A percentile compares a stretch with the other conserved stretches of the same genome.
Evolutionary conservation across 106 monocot species (phyloP).

Genomic region (Amphibolis antarctica): DNA sequence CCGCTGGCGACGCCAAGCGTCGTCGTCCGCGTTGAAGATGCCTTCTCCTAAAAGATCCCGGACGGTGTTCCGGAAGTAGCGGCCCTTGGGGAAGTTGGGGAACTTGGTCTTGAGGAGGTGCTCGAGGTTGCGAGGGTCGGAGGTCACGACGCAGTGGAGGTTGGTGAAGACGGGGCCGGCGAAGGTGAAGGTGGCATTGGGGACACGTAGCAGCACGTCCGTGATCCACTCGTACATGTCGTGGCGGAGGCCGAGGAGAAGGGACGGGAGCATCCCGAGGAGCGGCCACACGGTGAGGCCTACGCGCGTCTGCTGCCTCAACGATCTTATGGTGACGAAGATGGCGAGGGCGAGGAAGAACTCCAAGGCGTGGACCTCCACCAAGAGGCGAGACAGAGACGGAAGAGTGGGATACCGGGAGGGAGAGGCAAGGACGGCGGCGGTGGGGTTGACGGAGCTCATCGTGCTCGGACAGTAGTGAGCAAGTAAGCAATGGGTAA

Average conservation of each 20-base stretch:
- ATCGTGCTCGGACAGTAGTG: background rate
- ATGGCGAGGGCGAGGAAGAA: conserved; percentile 44
- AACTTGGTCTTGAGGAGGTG: conserved; percentile 84
- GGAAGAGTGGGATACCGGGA: background rate
- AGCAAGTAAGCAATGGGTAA: background rate
- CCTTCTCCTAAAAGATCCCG: conserved; percentile 72
- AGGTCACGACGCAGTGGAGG: conserved; percentile 70
- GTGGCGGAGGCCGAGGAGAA: conserved; percentile 42
- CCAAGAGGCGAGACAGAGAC: conserved; percentile 10
- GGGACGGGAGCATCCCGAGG: conserved; percentile 83
- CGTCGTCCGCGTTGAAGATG: conserved; percentile 83
- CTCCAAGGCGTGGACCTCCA: conserved; percentile 47
- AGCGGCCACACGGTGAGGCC: conserved; percentile 71
- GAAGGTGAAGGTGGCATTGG: conserved; percentile 73
- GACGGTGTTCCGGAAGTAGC: conserved; percentile 52
- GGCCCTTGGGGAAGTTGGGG: conserved; percentile 73
- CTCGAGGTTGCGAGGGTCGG: conserved; percentile 88
- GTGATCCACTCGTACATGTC: conserved; percentile 93
- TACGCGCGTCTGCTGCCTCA: conserved; percentile 37
- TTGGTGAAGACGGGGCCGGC: conserved; percentile 57
- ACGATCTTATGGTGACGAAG: conserved; percentile 59
- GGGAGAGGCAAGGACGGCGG: background rate
- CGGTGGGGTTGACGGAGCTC: background rate
- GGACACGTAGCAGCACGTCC: conserved; percentile 32
- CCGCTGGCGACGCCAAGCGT: conserved; percentile 62